These are phyloP conservation scores for Crinitomyces ghanaensis DNA, from an alignment of 805 yeast genomes.

Conservation along the genomic window DNA sequence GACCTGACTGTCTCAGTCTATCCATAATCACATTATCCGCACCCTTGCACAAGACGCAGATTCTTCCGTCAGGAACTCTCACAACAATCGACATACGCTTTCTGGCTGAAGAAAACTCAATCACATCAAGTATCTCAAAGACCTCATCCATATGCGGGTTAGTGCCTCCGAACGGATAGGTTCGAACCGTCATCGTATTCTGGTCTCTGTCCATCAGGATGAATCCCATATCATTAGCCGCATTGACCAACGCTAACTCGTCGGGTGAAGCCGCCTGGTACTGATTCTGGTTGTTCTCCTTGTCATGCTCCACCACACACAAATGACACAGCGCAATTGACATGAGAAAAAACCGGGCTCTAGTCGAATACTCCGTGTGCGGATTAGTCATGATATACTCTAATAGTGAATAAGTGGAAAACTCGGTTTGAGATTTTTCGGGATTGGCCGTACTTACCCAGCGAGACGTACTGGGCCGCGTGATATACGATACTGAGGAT, in stretches of 20 bases:
- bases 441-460: constrained; percentile 46
- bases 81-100: constrained; percentile 92
- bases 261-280: constrained; percentile 97
- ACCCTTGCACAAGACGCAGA: constrained; percentile 82
- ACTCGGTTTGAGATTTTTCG: constrained; percentile 29
- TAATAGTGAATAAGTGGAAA: constrained; percentile 56
- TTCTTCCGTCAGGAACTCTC: constrained; percentile 59
- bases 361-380: constrained; percentile 51
- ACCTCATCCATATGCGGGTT: constrained; percentile 49
- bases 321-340: constrained; percentile 82
- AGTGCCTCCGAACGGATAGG: constrained; percentile 77
- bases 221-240: constrained; percentile 91
- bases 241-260: constrained; percentile 84
- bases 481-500: constrained; percentile 2
- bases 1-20: constrained; percentile 42
- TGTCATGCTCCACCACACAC: constrained; percentile 51
- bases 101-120: constrained; percentile 79
- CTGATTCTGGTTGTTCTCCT: constrained; percentile 25
- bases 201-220: constrained; percentile 64
- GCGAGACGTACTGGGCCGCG: constrained; percentile 14
- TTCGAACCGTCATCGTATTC: constrained; percentile 49
- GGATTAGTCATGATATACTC: constrained; percentile 65
- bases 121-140: constrained; percentile 65
- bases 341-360: constrained; percentile 68
- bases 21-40: constrained; percentile 89